Base-by-base conservation (phyloP, 768 basidiomycete species). In the Auricularia heimuer region DNA sequence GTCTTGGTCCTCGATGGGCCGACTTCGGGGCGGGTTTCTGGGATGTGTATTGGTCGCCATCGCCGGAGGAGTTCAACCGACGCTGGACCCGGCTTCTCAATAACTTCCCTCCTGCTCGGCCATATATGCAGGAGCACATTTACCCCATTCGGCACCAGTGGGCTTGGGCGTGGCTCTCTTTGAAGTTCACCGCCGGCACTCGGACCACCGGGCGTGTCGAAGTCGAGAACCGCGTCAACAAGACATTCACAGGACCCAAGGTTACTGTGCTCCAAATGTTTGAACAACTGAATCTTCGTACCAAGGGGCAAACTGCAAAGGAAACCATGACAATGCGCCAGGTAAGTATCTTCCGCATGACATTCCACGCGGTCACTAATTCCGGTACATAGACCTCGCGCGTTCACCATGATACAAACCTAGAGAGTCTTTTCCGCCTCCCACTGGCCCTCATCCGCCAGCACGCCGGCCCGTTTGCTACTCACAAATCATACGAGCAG, bases 131-230 rank as follows among this genome's bases (percentile, higher is more conserved):
- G 1, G 71, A 74, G 44, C 18, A 63, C 18, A 29, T 78, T 0
- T 77, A 75, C 64, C 66, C 70, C 2, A 73, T 71, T 54, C 69
- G 70, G 0, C 67, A 73, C 35, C 72, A 69, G 16, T 78, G 77
- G 77, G 77, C 75, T 33, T 75, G 73, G 74, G 70, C 74, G 8
- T 78, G 71, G 67, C 63, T 74, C 3, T 68, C 70, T 29, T 33
- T 64, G 29, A 37, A 62, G 14, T 78, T 76, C 64, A 76, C 77
- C 10, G 71, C 68, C 29, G 77, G 76, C 0, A 69, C 77, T 3
- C 58, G 75, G 1, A 78, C 75, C 34, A 76, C 73, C 69, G 74
- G 77, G 1, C 66, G 71, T 1, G 70, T 75, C 0, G 75, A 77
- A 64, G 61, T 54, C 0, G 76, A 76, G 63, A 76, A 77, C 62